These are phyloP conservation scores for Russula ochroleuca DNA, from an alignment of 768 basidiomycete genomes.

Conservation along the genomic window DNA sequence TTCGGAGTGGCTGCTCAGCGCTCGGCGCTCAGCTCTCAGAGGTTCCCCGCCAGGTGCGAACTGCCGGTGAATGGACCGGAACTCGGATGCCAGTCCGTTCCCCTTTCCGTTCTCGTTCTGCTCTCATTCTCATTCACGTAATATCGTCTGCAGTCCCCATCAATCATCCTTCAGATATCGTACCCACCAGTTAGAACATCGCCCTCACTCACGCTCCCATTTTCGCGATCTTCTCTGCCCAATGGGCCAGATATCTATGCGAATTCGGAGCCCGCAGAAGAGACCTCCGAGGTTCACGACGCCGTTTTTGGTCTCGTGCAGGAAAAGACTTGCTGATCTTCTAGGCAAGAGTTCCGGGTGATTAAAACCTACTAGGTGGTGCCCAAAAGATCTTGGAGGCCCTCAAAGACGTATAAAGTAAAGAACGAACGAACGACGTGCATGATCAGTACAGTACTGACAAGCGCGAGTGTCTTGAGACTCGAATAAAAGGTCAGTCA, in stretches of 20 bases:
- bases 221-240: conserved; percentile 78
- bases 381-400: conserved; percentile 85
- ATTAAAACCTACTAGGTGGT: conserved; percentile 72
- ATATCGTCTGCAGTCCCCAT: conserved; percentile 74
- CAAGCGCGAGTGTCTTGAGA: conserved; percentile 90
- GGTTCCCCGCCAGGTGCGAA: too few relatives aligned
- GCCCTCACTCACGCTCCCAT: conserved; percentile 38
- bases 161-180: conserved; percentile 47
- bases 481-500: conserved; percentile 63
- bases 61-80: too few relatives aligned
- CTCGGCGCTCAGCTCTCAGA: too few relatives aligned
- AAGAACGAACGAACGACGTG: conserved; percentile 49
- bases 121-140: conserved; percentile 19
- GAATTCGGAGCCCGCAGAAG: conserved; percentile 61
- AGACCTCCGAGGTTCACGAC: conserved; percentile 43
- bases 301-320: conserved; percentile 82
- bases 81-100: too few relatives aligned
- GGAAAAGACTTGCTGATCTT: conserved; percentile 67
- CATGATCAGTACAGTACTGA: conserved; percentile 72
- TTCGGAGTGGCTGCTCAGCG: too few relatives aligned
- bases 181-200: conserved; percentile 94
- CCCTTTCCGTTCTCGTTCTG: too few relatives aligned
- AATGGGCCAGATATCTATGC: conserved; percentile 81
- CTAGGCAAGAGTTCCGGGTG: conserved; percentile 90
- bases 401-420: conserved; percentile 78